These are phyloP conservation scores for Populus nigra DNA, from an alignment of 345 rosid genomes.

Conservation along the genomic window DNA sequence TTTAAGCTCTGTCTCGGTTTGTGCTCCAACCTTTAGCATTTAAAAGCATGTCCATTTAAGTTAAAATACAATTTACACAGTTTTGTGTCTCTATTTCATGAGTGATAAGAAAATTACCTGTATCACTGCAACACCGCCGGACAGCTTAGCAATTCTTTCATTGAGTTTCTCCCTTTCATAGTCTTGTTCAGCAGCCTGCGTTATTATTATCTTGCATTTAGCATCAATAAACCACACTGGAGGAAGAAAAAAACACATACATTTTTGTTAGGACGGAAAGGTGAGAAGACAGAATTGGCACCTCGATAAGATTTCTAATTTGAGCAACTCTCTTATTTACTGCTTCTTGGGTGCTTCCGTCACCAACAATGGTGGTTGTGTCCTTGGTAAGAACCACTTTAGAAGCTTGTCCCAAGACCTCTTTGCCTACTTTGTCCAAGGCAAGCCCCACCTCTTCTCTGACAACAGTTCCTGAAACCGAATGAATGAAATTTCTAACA, in stretches of 20 bases:
- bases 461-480: slow-evolving; percentile 68
- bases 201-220: neutral
- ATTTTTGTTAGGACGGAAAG: too few relatives aligned
- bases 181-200: slow-evolving; percentile 87
- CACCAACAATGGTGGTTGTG: slow-evolving; percentile 84
- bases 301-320: slow-evolving; percentile 90
- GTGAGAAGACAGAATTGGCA: neutral
- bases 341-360: slow-evolving; percentile 95
- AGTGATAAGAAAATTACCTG: slow-evolving; percentile 17
- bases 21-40: slow-evolving; percentile 34
- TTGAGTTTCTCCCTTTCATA: slow-evolving; percentile 90
- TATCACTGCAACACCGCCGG: slow-evolving; percentile 37
- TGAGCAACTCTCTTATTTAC: slow-evolving; percentile 90
- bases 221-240: neutral
- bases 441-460: slow-evolving; percentile 95
- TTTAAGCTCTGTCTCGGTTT: slow-evolving; percentile 55
- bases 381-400: slow-evolving; percentile 97
- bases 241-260: neutral
- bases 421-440: slow-evolving; percentile 88
- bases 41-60: too few relatives aligned
- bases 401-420: slow-evolving; percentile 84
- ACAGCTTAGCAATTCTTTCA: slow-evolving; percentile 85
- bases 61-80: neutral
- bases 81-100: neutral
- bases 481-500: neutral